Evolutionary conservation across 257 asterid genomes (phyloP).

Genomic region (Agastache rugosa): DNA sequence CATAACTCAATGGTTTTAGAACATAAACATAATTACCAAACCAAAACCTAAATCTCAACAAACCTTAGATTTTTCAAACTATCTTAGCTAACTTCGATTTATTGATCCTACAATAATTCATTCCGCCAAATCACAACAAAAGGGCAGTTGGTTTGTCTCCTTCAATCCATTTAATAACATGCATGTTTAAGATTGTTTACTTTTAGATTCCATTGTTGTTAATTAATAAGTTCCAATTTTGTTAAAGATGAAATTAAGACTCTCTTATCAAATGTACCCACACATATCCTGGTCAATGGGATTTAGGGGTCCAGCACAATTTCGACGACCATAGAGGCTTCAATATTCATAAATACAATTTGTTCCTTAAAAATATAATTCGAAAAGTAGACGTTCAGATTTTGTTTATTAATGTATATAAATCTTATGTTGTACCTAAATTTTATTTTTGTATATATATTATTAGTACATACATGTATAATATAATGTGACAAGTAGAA

Average conservation of each 20-base stretch:
- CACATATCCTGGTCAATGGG: background rate
- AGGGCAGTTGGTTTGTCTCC: constrained; percentile 36
- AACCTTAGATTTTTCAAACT: constrained; percentile 15
- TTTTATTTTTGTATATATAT: too few species aligned
- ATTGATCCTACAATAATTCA: constrained; percentile 1
- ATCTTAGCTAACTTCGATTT: constrained; percentile 15
- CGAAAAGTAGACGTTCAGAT: background rate
- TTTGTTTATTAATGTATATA: too few species aligned
- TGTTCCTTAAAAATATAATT: background rate
- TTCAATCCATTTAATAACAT: constrained; percentile 11
- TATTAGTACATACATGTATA: too few species aligned
- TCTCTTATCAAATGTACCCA: too few species aligned
- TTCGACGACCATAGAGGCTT: background rate
- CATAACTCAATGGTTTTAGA: background rate
- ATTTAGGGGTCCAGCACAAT: background rate
- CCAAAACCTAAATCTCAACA: constrained; percentile 28
- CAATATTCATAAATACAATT: background rate
- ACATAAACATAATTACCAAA: background rate
- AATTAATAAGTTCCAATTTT: background rate
- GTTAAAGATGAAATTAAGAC: background rate
- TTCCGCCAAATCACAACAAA: constrained; percentile 18
- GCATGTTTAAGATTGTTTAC: background rate
- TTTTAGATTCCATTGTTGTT: background rate
- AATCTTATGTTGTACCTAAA: too few species aligned
- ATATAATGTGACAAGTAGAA: too few species aligned